Percentiles rank a stretch among this genome's conserved stretches.
These are phyloP conservation scores for Grosmannia penicillata DNA, from an alignment of 2,329 filamentous ascomycete species.

Conservation along the genomic window DNA sequence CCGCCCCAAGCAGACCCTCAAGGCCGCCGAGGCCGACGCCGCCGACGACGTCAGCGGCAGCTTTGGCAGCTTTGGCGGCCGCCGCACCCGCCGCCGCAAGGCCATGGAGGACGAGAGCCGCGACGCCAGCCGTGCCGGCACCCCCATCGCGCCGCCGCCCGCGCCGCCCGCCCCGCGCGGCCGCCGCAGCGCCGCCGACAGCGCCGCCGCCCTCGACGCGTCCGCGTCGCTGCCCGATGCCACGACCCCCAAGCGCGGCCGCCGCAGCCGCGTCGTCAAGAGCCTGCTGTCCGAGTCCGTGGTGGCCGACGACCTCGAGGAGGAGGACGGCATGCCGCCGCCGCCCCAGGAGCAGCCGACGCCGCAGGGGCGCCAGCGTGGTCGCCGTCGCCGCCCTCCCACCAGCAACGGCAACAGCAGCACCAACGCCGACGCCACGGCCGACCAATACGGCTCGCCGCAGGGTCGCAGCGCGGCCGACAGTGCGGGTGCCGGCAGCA, in stretches of 20 bases:
- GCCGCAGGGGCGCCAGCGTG: not conserved
- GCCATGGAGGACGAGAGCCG: slow-evolving; percentile 36
- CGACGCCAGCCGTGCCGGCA: slow-evolving; percentile 35
- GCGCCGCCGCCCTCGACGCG: not conserved
- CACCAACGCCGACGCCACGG: not conserved
- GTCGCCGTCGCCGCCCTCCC: not conserved
- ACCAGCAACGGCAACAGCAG: not conserved
- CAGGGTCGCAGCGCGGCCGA: not conserved
- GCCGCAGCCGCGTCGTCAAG: slow-evolving; percentile 6
- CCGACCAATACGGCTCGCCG: slow-evolving; percentile 9
- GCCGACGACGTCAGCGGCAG: slow-evolving; percentile 24
- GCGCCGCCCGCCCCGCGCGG: not conserved
- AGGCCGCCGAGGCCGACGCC: slow-evolving; percentile 36
- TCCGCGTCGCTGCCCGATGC: not conserved
- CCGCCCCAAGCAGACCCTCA: slow-evolving; percentile 41
- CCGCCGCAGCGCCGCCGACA: not conserved
- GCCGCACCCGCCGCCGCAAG: slow-evolving; percentile 34
- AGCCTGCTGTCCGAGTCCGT: slow-evolving; percentile 11
- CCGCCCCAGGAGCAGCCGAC: not conserved
- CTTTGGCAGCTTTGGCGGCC: slow-evolving; percentile 25
- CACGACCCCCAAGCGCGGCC: slow-evolving; percentile 6
- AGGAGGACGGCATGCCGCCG: not conserved
- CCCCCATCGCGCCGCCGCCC: slow-evolving; percentile 19
- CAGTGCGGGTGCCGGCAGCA: no score
- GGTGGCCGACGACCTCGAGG: slow-evolving; percentile 5